Evolutionary conservation across 2,329 filamentous ascomycete species (phyloP).

Genomic region (Aspergillus fumigatus): DNA sequence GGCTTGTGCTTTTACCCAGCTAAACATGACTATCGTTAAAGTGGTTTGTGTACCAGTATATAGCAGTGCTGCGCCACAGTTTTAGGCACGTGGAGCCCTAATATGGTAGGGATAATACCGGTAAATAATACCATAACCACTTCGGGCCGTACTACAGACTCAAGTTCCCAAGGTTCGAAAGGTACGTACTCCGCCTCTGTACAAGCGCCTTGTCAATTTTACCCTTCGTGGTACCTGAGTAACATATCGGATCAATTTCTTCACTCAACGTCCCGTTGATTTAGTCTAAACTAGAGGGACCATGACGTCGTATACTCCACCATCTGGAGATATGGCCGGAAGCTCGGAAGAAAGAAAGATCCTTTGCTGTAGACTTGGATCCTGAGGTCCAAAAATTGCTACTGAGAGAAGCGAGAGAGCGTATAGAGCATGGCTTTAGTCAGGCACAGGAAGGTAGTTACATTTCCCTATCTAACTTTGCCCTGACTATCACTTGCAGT

Average conservation of each 20-base stretch:
- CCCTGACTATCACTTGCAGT: background rate
- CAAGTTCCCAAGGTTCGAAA: background rate
- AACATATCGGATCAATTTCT: background rate
- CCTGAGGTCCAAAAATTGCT: background rate
- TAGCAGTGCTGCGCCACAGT: background rate
- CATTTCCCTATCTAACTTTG: background rate
- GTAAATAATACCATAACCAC: background rate
- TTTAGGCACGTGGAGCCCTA: background rate
- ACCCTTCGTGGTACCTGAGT: background rate
- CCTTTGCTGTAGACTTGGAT: no score
- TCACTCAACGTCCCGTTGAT: background rate
- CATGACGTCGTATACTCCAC: constrained; percentile 5
- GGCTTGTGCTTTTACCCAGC: background rate
- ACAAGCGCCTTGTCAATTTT: background rate
- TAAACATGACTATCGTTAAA: no score
- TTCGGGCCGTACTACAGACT: background rate
- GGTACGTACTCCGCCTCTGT: background rate
- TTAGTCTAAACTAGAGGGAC: background rate
- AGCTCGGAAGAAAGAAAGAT: background rate
- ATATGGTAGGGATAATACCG: background rate
- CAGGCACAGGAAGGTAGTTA: background rate
- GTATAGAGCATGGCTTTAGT: background rate
- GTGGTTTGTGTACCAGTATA: background rate
- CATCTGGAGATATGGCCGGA: background rate
- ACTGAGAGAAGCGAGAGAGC: background rate